These are phyloP conservation scores for Graphilbum fragrans DNA, from an alignment of 2,329 filamentous ascomycete genomes.

Conservation along the genomic window DNA sequence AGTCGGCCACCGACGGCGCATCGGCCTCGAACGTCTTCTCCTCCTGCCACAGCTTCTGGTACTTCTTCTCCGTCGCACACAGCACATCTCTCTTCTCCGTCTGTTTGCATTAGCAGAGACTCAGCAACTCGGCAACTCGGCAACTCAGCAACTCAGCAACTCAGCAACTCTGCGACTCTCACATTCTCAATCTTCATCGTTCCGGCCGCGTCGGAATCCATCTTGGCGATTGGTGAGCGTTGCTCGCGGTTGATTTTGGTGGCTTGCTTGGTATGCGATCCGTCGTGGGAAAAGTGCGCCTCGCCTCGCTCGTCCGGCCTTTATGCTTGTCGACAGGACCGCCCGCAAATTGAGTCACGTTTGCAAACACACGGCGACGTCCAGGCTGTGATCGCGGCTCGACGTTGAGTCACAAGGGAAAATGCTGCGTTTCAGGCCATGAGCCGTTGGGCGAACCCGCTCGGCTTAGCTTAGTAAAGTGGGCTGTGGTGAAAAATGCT, in stretches of 20 bases:
- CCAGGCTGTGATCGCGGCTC: not conserved
- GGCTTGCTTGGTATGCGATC: not conserved
- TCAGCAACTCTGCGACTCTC: not conserved
- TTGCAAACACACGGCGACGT: not conserved
- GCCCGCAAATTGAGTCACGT: too few species aligned
- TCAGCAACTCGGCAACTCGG: not conserved
- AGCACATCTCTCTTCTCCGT: not conserved
- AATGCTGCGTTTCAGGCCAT: not conserved
- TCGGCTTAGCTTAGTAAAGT: not conserved
- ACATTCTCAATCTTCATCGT: constrained; percentile 1
- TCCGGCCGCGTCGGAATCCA: not conserved
- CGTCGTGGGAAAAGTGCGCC: too few species aligned
- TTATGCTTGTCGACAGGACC: too few species aligned
- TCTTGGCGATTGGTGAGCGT: not conserved
- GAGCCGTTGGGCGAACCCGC: not conserved
- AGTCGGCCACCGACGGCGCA: not conserved
- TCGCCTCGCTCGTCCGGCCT: too few species aligned
- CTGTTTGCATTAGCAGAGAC: not conserved
- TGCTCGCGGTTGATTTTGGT: too few species aligned
- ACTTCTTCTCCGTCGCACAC: not conserved
- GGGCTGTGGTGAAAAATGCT: not conserved
- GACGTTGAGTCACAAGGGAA: not conserved
- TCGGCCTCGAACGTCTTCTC: not conserved
- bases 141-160: too few species aligned
- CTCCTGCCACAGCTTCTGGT: constrained; percentile 1